Evolutionary conservation across 805 yeast genomes (phyloP), one percentile per base, ranked within the genome.

Genomic region (Maudiozyma serrabonitensis): DNA sequence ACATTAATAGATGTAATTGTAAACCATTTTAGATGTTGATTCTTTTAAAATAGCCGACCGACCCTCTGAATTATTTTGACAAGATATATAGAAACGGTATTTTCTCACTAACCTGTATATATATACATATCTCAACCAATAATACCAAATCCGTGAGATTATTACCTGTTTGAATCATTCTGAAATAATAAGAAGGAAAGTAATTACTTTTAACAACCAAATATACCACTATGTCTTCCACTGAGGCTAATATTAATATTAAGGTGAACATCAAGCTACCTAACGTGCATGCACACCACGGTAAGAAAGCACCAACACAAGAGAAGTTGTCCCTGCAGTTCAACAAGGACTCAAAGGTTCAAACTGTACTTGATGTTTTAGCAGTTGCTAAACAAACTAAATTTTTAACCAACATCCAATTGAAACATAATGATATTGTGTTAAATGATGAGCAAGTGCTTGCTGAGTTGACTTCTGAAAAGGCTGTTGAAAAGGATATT

Each of bases 391-490:
- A 54, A 18, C 45, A 56, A 16, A 54, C 69, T n/a, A 63, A 56
- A 48, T 63, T 56, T 51, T 53, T 58, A 23, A 64, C 69, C 11
- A 63, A 60, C 35, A 51, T 62, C 31, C 54, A 58, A 26, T 54
- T 66, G 47, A 57, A 49, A 40, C 19, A 44, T 28, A 55, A 57
- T 37, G 57, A 54, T 31, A 47, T 47, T 37, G 19, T 50, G 12
- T 48, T 64, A 32, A 50, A 46, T 13, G 63, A 59, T 16, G 58
- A 52, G 31, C 49, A 43, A 19, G 11, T 41, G 26, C 39, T 53
- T 21, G 15, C 39, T 28, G 59, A 54, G 25, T 37, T 53, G 2
- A 42, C 61, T 2, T 45, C 50, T 23, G 62, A 60, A 4, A 50
- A 59, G 21, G 26, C 47, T 8, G 51, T 49, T 21, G 53, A 53